Conservation (phyloP, 768 basidiomycete genomes). For the Termitomyces sp. region DNA sequence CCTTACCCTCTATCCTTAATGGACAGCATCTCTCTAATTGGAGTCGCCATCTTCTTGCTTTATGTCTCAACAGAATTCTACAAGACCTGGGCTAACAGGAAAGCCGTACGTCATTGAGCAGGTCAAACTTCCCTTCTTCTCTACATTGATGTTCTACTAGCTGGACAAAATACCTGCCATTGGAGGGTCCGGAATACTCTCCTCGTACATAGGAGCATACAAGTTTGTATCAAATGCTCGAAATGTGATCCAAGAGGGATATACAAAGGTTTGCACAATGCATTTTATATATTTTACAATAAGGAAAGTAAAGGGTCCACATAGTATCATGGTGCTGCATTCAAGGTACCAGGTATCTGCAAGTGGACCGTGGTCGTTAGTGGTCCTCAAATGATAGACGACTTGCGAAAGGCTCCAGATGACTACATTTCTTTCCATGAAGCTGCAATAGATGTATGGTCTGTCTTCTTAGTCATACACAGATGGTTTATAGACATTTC, state of each 20-base stretch:
- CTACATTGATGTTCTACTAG: neutral
- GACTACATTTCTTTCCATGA: slow-evolving; percentile 24
- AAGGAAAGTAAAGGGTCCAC: neutral
- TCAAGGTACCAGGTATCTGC: slow-evolving; percentile 36
- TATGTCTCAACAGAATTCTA: neutral
- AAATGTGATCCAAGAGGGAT: slow-evolving; percentile 25
- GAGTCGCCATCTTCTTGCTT: neutral
- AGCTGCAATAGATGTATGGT: slow-evolving; percentile 23
- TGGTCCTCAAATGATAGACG: slow-evolving; percentile 20
- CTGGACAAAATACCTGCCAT: slow-evolving; percentile 24
- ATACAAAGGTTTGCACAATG: slow-evolving; percentile 19
- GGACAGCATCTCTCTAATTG: neutral
- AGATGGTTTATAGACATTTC: too few relatives aligned
- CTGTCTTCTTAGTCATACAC: too few relatives aligned
- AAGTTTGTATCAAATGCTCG: slow-evolving; percentile 19
- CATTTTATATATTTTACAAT: neutral
- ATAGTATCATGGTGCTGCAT: slow-evolving; percentile 19
- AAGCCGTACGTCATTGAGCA: neutral
- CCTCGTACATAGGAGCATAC: slow-evolving; percentile 26
- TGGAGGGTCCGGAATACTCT: slow-evolving; percentile 23
- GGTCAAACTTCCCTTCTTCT: neutral
- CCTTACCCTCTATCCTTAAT: neutral
- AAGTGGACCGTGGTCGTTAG: slow-evolving; percentile 28
- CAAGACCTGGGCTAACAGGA: slow-evolving; percentile 3
- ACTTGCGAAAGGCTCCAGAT: slow-evolving; percentile 37